Base-by-base conservation (phyloP, 257 asterid species). In the Jasminum sambac region DNA sequence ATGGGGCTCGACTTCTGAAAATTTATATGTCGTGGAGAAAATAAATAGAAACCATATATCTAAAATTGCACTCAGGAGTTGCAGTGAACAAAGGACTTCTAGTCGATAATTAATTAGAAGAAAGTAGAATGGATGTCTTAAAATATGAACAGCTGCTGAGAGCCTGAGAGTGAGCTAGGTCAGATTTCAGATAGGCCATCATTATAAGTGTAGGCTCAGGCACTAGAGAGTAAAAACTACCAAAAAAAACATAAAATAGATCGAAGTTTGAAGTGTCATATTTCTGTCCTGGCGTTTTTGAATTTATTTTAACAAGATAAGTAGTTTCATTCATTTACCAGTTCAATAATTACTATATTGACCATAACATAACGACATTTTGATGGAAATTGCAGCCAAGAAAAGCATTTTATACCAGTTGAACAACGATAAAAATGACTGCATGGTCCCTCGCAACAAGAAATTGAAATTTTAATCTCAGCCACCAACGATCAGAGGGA, bases 401-500 rank as follows among this genome's bases (percentile, higher is more conserved):
- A 63, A 72, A 70, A 71, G 19, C 16, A 52, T 66, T 73, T 39
- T 83, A 59, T 89, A 94, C 99, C 99, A 95, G 89, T 89, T 95
- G 99, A 73, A 95, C 99, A 72, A 84, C 74, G 78, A 91, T 84
- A 72, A 95, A 95, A 79, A 95, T 89, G 82, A 87, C 46, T 4
- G 93, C 96, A 70, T 95, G 99, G 83, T 95, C 99, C 83, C 99
- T 91, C 42, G 96, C 99, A 75, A 95, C 97, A 60, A 95, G 99
- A 82, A 91, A 84, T 73, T 95, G 98, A 70, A 95, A 95, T 83
- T 95, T 95, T 74, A 95, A 81, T 78, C 99, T 88, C 88, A 91
- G 80, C 99, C 99, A 95, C 99, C 99, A 95, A 61, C 99, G 98
- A 63, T 91, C 99, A 46, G 95, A 88, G 72, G 99, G 98, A 57